Base-by-base conservation (phyloP, 2,329 filamentous ascomycete genomes). In the Hypoxylon sp. region DNA sequence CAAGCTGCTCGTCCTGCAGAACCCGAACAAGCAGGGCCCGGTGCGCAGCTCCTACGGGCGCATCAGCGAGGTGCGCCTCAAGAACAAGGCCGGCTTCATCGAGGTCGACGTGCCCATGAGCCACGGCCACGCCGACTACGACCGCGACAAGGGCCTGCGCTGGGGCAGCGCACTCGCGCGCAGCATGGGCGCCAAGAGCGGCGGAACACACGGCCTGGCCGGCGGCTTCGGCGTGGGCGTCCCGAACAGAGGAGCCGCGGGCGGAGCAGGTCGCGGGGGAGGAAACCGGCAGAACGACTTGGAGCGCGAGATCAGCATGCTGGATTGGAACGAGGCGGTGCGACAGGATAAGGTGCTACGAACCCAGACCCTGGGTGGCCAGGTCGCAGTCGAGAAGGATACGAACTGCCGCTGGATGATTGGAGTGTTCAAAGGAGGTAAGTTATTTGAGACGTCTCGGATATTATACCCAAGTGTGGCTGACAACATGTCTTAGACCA, bases 31-130 rank as follows among this genome's bases (percentile, higher is more conserved):
- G 61, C 83, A 86, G 40, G 85, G 90, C 67, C 75, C 79, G 9
- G 73, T 79, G 48, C 78, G 75, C 55, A 71, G 77, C 54, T 84
- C 87, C 4, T 91, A 91, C 78, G 86, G 86, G 57, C 83, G 87
- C 20, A 91, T 95, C 9, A 82, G 87, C 14, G 88, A 91, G 72
- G 83, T 98, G 73, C 93, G 95, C 70, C 82, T 97, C 77, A 99
- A 98, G 81, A 86, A 90, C 12, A 81, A 85, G 60, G 87, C 92
- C 0, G 94, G 94, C 59, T 92, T 97, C 80, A 84, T 97, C 60
- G 96, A 99, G 80, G 84, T 98, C 54, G 96, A 99, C 77, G 86
- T 97, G n/a, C 93, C 93, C 3, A 83, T 97, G 72, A 88, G 89
- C 81, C 89, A 89, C 67, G 82, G 83, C 49, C 77, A 81, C 59